A percentile compares a stretch with the other conserved stretches of the same genome.
Evolutionary conservation across 768 basidiomycete species (phyloP).

Genomic region (Tricholoma terreum): DNA sequence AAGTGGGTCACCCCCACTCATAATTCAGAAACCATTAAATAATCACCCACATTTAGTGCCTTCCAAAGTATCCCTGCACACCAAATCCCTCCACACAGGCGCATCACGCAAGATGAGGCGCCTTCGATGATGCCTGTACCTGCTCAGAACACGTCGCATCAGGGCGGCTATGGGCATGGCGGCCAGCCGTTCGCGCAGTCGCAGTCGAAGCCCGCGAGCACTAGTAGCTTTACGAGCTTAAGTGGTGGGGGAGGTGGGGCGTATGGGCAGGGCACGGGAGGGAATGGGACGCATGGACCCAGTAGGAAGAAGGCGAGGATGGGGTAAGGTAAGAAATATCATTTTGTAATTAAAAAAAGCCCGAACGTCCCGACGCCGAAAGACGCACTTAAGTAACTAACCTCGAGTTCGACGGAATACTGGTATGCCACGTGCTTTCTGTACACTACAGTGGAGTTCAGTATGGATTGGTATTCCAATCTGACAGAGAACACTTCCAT

Average conservation of each 20-base stretch:
- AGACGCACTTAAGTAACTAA: too few relatives aligned
- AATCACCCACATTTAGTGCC: conserved; percentile 45
- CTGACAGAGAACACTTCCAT: too few relatives aligned
- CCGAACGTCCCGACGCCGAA: too few relatives aligned
- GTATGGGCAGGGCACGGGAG: conserved; percentile 35
- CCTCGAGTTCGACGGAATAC: too few relatives aligned
- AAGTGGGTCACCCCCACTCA: conserved; percentile 55
- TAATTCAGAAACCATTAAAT: not conserved
- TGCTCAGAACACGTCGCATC: conserved; percentile 41
- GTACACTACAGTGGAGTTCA: too few relatives aligned
- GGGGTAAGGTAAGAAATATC: too few relatives aligned
- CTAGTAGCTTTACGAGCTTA: conserved; percentile 59
- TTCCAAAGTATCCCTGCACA: conserved; percentile 63
- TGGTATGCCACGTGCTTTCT: too few relatives aligned
- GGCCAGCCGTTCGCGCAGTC: conserved; percentile 45
- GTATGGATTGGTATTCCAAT: too few relatives aligned
- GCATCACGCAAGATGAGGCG: conserved; percentile 92
- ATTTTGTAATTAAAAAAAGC: too few relatives aligned
- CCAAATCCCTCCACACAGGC: conserved; percentile 79
- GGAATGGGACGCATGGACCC: conserved; percentile 31
- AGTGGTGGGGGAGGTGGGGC: conserved; percentile 46
- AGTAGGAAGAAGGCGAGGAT: conserved; percentile 58
- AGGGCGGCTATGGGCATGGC: conserved; percentile 29
- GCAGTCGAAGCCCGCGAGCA: conserved; percentile 59
- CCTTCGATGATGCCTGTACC: conserved; percentile 79